Conservation (phyloP, 805 yeast genomes). For the Pichia phayaonensis region DNA sequence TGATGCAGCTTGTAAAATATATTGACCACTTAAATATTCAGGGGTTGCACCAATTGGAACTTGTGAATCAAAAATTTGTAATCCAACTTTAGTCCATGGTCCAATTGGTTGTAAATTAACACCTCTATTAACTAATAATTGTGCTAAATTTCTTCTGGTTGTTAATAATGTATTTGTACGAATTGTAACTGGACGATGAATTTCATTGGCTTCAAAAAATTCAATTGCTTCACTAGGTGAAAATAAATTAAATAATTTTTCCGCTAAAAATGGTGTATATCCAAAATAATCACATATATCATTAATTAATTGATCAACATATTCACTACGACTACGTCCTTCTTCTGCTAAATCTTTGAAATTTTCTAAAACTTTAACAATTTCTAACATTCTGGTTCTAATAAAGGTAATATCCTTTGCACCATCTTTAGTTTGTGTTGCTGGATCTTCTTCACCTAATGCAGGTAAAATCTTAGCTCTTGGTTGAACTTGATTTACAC, state of each 20-base stretch:
- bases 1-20: constrained; percentile 96
- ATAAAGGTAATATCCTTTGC: constrained; percentile 60
- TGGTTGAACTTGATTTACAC: constrained; percentile 55
- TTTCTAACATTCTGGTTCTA: constrained; percentile 91
- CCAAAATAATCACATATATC: constrained; percentile 95
- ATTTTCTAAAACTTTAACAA: constrained; percentile 89
- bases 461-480: constrained; percentile 73
- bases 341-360: constrained; percentile 76
- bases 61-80: constrained; percentile 95
- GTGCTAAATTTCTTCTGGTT: constrained; percentile 93
- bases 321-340: constrained; percentile 81
- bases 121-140: constrained; percentile 90
- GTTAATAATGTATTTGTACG: constrained; percentile 96
- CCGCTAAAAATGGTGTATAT: constrained; percentile 85
- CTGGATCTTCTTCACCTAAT: constrained; percentile 49
- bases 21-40: constrained; percentile 95
- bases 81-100: constrained; percentile 95
- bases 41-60: constrained; percentile 99
- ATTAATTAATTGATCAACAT: constrained; percentile 64
- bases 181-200: constrained; percentile 91
- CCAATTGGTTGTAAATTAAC: constrained; percentile 97
- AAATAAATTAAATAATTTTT: constrained; percentile 83
- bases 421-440: constrained; percentile 32
- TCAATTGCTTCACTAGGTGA: constrained; percentile 96
- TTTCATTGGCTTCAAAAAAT: constrained; percentile 97